Conservation (phyloP, 495 filamentous ascomycete genomes). For the Penicillium fimorum region DNA sequence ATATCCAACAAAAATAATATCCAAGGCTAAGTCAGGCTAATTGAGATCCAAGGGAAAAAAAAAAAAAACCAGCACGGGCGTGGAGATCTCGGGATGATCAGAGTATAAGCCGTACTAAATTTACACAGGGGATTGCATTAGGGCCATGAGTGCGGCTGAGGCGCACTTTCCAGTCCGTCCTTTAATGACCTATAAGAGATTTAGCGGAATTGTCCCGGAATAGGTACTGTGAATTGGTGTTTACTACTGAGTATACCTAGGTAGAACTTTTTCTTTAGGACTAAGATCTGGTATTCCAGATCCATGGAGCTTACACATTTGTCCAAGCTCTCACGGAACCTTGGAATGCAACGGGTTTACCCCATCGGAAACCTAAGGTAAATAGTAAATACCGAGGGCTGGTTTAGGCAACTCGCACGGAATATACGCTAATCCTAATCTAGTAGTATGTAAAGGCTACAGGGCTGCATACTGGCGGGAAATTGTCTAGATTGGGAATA, state of each 20-base stretch:
- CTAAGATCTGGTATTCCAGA: constrained; percentile 1
- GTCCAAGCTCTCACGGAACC: constrained; percentile 28
- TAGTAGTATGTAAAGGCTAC: background rate
- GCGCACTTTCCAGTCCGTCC: constrained; percentile 8
- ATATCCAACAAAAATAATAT: constrained; percentile 20
- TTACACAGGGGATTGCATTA: constrained; percentile 15
- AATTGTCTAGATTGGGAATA: background rate
- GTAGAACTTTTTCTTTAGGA: too few relatives aligned
- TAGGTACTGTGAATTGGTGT: too few relatives aligned
- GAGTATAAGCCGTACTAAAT: constrained; percentile 24
- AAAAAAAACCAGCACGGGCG: constrained; percentile 24
- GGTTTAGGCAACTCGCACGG: constrained; percentile 19
- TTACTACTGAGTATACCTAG: too few relatives aligned
- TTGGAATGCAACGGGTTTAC: constrained; percentile 27
- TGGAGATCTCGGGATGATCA: constrained; percentile 36
- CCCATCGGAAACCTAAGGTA: constrained; percentile 12
- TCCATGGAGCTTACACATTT: constrained; percentile 10
- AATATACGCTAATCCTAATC: constrained; percentile 1
- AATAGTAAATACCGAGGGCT: background rate
- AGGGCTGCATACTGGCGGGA: background rate
- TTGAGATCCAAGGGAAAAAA: constrained; percentile 17
- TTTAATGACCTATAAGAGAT: constrained; percentile 5
- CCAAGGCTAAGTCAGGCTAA: constrained; percentile 10
- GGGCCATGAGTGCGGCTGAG: constrained; percentile 27
- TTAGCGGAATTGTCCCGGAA: background rate